These are phyloP conservation scores for Achlya hypogyna DNA, from an alignment of 352 stramenopile genomes.

Conservation along the genomic window DNA sequence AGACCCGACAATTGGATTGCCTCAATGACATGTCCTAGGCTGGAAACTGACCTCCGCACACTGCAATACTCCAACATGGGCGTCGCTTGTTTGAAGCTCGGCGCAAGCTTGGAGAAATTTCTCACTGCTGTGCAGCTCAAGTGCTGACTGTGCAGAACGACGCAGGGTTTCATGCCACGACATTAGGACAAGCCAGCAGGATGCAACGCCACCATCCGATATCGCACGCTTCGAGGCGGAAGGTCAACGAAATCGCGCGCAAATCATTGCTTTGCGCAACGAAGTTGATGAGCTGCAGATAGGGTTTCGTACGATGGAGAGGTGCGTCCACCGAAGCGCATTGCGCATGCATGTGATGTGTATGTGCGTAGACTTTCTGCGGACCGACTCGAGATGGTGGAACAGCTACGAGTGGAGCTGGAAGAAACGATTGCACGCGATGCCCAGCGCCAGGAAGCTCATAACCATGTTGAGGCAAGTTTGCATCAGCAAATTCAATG, in stretches of 20 bases:
- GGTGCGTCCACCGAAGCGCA: not conserved
- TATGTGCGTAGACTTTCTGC: not conserved
- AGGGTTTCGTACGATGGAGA: not conserved
- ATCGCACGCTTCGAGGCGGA: no score
- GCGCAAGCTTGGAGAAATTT: not conserved
- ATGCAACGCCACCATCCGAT: no score
- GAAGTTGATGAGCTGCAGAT: not conserved
- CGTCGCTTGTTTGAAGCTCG: not conserved
- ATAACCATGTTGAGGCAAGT: not conserved
- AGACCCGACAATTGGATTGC: not conserved
- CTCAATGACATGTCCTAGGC: not conserved
- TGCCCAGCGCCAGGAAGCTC: not conserved
- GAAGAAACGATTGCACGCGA: not conserved
- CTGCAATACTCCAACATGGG: not conserved
- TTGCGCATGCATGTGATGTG: not conserved
- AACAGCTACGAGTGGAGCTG: constrained; percentile 1
- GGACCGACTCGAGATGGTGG: not conserved
- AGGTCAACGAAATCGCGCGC: no score
- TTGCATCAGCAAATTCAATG: constrained; percentile 1
- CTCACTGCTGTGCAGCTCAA: not conserved
- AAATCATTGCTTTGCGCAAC: not conserved
- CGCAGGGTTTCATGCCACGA: not conserved
- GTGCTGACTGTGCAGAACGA: not conserved
- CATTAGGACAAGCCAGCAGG: no score
- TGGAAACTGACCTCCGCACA: not conserved